phyloP scores from a whole-genome alignment of 73 alveolate species.

The Urostyla sp. region DNA sequence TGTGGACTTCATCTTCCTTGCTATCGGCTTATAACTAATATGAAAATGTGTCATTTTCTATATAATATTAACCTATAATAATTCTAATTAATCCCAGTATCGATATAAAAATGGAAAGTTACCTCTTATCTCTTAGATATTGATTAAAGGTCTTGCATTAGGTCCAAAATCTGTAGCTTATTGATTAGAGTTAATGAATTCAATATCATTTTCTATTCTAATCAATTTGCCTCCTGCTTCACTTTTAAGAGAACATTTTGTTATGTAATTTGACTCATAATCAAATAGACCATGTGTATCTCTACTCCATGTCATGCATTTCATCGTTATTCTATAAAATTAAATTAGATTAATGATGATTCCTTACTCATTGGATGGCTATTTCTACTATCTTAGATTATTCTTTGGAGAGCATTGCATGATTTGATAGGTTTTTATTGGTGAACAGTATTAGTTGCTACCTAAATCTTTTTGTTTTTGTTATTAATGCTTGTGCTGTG shows the following conservation, averaged over 20 bases:
- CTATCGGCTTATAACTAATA: slow-evolving; percentile 33
- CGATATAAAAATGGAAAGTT: neutral
- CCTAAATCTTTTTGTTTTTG: too few relatives aligned
- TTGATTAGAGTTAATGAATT: too few relatives aligned
- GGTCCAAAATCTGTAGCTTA: too few relatives aligned
- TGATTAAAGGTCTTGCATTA: slow-evolving; percentile 35
- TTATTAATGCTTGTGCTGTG: too few relatives aligned
- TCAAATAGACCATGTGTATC: slow-evolving; percentile 91
- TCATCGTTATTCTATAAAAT: slow-evolving; percentile 35
- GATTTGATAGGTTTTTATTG: too few relatives aligned
- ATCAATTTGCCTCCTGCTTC: slow-evolving; percentile 14
- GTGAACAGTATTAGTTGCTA: too few relatives aligned
- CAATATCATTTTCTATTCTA: slow-evolving; percentile 30
- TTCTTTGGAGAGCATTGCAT: too few relatives aligned
- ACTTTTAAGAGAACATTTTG: slow-evolving; percentile 2
- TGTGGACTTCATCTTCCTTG: slow-evolving; percentile 46
- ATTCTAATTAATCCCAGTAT: too few relatives aligned
- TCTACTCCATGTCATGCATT: slow-evolving; percentile 82
- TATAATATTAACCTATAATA: slow-evolving; percentile 24
- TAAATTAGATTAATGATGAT: too few relatives aligned
- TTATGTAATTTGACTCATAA: slow-evolving; percentile 64
- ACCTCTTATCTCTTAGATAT: slow-evolving; percentile 50
- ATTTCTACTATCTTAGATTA: too few relatives aligned
- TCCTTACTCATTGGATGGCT: too few relatives aligned
- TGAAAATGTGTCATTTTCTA: slow-evolving; percentile 52